These are phyloP conservation scores for Dendrobium huoshanense DNA, from an alignment of 106 monocot genomes.

Conservation along the genomic window DNA sequence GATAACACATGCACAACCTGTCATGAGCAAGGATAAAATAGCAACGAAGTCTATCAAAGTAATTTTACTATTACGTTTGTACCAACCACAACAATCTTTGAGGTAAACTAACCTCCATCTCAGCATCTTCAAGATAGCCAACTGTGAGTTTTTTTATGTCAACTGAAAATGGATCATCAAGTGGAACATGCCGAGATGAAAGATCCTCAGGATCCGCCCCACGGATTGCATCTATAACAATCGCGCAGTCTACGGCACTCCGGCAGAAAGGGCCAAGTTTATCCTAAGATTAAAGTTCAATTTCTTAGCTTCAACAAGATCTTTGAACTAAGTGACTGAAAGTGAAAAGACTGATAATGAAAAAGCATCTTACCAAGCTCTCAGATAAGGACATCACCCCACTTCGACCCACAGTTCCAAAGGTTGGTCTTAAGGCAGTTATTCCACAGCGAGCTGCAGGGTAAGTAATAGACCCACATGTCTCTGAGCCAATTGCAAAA, in stretches of 20 bases:
- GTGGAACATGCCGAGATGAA: conserved; percentile 58
- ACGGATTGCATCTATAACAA: conserved; percentile 67
- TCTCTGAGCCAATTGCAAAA: conserved; percentile 96
- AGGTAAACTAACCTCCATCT: conserved; percentile 57
- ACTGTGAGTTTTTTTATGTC: conserved; percentile 78
- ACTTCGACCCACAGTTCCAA: conserved; percentile 84
- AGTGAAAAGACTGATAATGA: neutral
- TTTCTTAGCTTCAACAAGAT: neutral
- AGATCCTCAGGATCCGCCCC: conserved; percentile 77
- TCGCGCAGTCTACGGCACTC: conserved; percentile 76
- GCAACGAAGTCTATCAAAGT: neutral
- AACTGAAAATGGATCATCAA: conserved; percentile 84
- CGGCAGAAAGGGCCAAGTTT: conserved; percentile 95
- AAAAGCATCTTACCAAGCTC: conserved; percentile 54
- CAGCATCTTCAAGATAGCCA: conserved; percentile 84
- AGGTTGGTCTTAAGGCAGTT: conserved; percentile 80
- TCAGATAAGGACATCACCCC: conserved; percentile 98
- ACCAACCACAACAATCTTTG: neutral
- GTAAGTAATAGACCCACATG: conserved; percentile 80
- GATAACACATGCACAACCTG: conserved; percentile 69
- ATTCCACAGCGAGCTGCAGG: conserved; percentile 90
- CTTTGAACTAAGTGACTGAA: neutral
- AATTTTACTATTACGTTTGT: neutral
- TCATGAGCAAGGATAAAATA: neutral
- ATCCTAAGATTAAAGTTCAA: conserved; percentile 44